A percentile compares a stretch with the other conserved stretches of the same genome.
phyloP scores from a whole-genome alignment of 2,329 filamentous ascomycete species.

The Ophiostoma pallidulum region DNA sequence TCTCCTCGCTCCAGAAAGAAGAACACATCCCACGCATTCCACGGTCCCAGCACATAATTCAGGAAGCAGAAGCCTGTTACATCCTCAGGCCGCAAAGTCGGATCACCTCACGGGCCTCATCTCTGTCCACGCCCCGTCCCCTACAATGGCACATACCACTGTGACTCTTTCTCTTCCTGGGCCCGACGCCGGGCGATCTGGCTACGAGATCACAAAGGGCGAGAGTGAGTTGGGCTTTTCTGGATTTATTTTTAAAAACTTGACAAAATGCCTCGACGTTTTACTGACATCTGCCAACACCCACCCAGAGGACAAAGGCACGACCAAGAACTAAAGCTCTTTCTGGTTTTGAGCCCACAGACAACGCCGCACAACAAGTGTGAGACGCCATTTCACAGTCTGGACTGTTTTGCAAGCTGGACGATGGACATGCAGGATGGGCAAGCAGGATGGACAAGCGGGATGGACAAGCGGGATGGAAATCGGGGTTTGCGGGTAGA shows the following conservation, averaged over 20 bases:
- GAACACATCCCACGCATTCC: too few species aligned
- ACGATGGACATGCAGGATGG: too few species aligned
- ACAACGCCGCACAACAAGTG: neutral
- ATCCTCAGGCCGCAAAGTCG: too few species aligned
- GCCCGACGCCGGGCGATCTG: conserved; percentile 8
- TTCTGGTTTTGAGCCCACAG: neutral
- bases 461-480: too few species aligned
- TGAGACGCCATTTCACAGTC: neutral
- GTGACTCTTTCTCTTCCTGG: neutral
- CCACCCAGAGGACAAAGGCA: conserved; percentile 6
- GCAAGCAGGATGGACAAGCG: too few species aligned
- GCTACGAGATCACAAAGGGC: conserved; percentile 13
- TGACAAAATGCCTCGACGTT: neutral
- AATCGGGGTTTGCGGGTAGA: too few species aligned
- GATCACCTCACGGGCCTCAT: neutral
- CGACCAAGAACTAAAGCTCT: neutral
- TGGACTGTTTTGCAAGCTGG: too few species aligned
- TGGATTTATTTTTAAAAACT: neutral
- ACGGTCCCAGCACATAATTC: too few species aligned
- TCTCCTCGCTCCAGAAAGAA: too few species aligned
- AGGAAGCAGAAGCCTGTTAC: neutral
- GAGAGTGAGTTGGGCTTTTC: conserved; percentile 8
- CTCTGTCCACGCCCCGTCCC: too few species aligned
- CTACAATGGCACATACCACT: neutral
- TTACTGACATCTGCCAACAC: neutral